A percentile compares a stretch with the other conserved stretches of the same genome.
These are phyloP conservation scores for Neurospora terricola DNA, from an alignment of 495 filamentous ascomycete genomes.

Conservation along the genomic window DNA sequence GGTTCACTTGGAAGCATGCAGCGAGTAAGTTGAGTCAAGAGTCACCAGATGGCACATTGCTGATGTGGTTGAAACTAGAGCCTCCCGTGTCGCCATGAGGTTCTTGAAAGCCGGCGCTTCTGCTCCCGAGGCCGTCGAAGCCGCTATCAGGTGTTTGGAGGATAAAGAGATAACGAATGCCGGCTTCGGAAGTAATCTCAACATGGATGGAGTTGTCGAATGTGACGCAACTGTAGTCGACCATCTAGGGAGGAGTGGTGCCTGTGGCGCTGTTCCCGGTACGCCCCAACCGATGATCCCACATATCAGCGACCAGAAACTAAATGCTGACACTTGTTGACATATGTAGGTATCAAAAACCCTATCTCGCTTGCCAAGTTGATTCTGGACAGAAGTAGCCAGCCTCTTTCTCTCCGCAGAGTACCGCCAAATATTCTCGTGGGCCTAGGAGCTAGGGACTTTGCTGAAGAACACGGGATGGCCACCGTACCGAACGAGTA, in stretches of 20 bases:
- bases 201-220: slow-evolving; percentile 81
- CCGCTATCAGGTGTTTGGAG: slow-evolving; percentile 77
- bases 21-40: slow-evolving; percentile 52
- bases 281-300: slow-evolving; percentile 4
- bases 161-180: slow-evolving; percentile 94
- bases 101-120: slow-evolving; percentile 66
- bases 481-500: slow-evolving; percentile 56
- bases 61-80: slow-evolving; percentile 39
- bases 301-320: background rate
- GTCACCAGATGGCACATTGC: background rate
- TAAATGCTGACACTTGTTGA: background rate
- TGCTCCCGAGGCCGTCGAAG: slow-evolving; percentile 86
- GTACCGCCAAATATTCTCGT: slow-evolving; percentile 90
- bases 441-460: slow-evolving; percentile 71
- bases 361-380: slow-evolving; percentile 79
- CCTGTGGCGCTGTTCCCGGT: slow-evolving; percentile 84
- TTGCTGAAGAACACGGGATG: slow-evolving; percentile 70
- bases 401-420: slow-evolving; percentile 65
- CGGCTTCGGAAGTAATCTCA: slow-evolving; percentile 91
- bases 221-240: slow-evolving; percentile 91
- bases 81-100: slow-evolving; percentile 67
- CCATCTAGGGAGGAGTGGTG: slow-evolving; percentile 82
- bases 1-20: slow-evolving; percentile 74
- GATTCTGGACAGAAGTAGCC: slow-evolving; percentile 64
- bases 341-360: slow-evolving; percentile 68